These are phyloP conservation scores for Scedosporium dehoogii DNA, from an alignment of 2,329 filamentous ascomycete genomes.

Conservation along the genomic window DNA sequence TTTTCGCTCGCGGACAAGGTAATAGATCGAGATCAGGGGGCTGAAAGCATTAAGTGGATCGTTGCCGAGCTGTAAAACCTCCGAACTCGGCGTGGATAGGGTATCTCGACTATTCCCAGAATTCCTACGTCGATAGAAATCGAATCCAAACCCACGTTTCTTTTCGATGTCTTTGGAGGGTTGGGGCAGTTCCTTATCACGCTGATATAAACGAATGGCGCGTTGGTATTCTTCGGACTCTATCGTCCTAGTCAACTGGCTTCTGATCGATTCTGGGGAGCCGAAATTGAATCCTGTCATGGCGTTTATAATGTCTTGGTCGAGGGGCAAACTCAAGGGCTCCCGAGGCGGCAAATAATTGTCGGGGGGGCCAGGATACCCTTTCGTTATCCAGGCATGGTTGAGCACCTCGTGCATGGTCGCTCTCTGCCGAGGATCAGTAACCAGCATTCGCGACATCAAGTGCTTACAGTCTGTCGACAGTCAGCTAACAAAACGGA, in stretches of 20 bases:
- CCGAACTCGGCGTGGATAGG: slow-evolving; percentile 70
- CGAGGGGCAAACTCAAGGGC: slow-evolving; percentile 74
- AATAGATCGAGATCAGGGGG: slow-evolving; percentile 87
- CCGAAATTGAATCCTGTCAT: slow-evolving; percentile 99
- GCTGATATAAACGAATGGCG: slow-evolving; percentile 61
- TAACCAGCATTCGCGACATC: slow-evolving; percentile 91
- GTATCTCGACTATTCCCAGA: slow-evolving; percentile 85
- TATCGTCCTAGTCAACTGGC: slow-evolving; percentile 74
- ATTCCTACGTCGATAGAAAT: slow-evolving; percentile 93
- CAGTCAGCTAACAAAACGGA: slow-evolving; percentile 3
- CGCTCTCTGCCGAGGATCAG: slow-evolving; percentile 78
- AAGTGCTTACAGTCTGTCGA: slow-evolving; percentile 78
- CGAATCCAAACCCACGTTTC: slow-evolving; percentile 77
- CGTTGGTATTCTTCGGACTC: slow-evolving; percentile 91
- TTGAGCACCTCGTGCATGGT: slow-evolving; percentile 85
- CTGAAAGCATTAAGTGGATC: slow-evolving; percentile 92
- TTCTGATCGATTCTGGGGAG: slow-evolving; percentile 68
- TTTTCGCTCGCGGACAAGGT: slow-evolving; percentile 89
- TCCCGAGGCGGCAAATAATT: slow-evolving; percentile 80
- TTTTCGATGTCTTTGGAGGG: slow-evolving; percentile 62
- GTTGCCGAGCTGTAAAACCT: slow-evolving; percentile 69
- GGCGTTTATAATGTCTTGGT: slow-evolving; percentile 71
- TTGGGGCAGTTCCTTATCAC: slow-evolving; percentile 52
- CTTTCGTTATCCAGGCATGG: slow-evolving; percentile 94
- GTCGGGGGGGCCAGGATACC: slow-evolving; percentile 75